Evolutionary conservation across 2,329 filamentous ascomycete species (phyloP), one percentile per base, ranked within the genome.

Genomic region (Colletotrichum sublineola): DNA sequence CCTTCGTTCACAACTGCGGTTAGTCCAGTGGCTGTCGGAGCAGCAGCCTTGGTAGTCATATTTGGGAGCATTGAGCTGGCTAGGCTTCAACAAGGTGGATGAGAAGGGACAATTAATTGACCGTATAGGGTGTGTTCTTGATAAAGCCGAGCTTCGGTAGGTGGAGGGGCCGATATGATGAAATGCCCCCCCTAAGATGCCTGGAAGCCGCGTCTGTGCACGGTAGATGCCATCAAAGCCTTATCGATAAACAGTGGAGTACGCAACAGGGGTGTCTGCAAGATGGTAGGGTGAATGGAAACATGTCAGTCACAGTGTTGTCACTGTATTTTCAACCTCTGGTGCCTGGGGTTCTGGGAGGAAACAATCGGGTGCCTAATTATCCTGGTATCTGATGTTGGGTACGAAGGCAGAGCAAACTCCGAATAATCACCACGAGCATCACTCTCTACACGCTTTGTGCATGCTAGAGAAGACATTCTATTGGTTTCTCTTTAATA

Each of bases 161-260:
- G 33, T 62, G 48, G 67, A 73, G 67, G 61, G 67, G 48, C 55
- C 56, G 53, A 52, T 42, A 33, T 50, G 52, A 50, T 71, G 66
- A 69, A 60, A 66, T 48, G 38, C n/a, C 18, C 15, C n/a, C 18
- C 15, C 40, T 55, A 48, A 29, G 36, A 50, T 56, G 33, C 48
- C 48, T 24, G 29, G 24, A 7, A 46, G n/a, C n/a, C 40, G 44
- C 12, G 67, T 31, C 62, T n/a, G 71, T 67, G 56, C 55, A 61
- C 48, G 67, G 58, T 58, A 53, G 57, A 15, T 12, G n/a, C 44
- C 57, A 73, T 67, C 67, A 38, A 4, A 5, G 15, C 0, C 15
- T 63, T 72, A 68, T 64, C 65, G 44, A 63, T 46, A 52, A 24
- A 15, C 5, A 42, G 48, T 52, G 58, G 52, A n/a, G 20, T 8